phyloP scores from a whole-genome alignment of 2,329 filamentous ascomycete species.

The Epichloe gansuensis region DNA sequence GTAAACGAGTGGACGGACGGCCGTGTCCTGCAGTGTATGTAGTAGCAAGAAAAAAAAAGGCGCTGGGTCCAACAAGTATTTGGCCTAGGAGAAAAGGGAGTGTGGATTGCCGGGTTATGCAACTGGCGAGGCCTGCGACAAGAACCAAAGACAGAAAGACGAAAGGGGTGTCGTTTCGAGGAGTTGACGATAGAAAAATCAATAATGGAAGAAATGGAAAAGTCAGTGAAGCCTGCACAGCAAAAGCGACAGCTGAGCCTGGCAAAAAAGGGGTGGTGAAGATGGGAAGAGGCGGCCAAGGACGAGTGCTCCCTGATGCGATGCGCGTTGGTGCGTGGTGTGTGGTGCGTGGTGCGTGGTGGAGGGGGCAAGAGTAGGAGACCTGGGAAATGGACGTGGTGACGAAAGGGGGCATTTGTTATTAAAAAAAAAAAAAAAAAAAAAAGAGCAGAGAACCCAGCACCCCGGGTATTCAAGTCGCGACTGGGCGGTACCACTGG shows the following conservation, averaged over 20 bases:
- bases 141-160: background rate
- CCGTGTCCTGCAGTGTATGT: conserved; percentile 13
- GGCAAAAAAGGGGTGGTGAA: background rate
- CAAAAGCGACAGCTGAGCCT: background rate
- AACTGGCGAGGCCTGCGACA: conserved; percentile 12
- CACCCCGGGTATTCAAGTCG: background rate
- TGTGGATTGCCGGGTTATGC: conserved; percentile 16
- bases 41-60: background rate
- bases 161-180: background rate
- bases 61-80: conserved; percentile 4
- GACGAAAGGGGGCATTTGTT: background rate
- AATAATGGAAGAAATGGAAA: background rate
- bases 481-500: background rate
- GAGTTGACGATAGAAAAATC: background rate
- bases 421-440: background rate
- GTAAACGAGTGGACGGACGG: conserved; percentile 29
- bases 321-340: too few species aligned
- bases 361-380: background rate
- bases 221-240: background rate
- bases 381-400: background rate
- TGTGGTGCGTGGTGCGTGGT: too few species aligned
- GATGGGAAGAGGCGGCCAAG: background rate
- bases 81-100: conserved; percentile 5
- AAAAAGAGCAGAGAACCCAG: background rate
- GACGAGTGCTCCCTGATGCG: background rate